Percentiles rank a stretch among this genome's conserved stretches.
Conservation (phyloP, 2,329 filamentous ascomycete genomes). For the Blumeriella jaapii region DNA sequence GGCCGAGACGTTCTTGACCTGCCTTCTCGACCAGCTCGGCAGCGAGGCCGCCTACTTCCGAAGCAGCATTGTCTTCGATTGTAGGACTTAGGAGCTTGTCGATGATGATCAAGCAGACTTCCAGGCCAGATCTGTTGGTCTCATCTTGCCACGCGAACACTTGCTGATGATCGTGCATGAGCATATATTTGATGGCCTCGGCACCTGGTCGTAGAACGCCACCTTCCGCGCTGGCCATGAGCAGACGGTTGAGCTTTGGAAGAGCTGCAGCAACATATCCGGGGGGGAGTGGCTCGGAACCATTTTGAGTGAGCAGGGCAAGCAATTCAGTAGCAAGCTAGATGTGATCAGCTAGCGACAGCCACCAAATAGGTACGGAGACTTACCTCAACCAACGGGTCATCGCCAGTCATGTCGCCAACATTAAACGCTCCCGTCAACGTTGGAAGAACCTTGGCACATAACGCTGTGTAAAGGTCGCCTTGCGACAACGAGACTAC, state of each 20-base stretch:
- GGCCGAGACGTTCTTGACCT: slow-evolving; percentile 79
- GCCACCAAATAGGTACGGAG: neutral
- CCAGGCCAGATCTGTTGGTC: slow-evolving; percentile 68
- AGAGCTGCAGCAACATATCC: slow-evolving; percentile 78
- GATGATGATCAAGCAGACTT: slow-evolving; percentile 83
- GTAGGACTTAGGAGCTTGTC: slow-evolving; percentile 74
- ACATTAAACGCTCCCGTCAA: slow-evolving; percentile 84
- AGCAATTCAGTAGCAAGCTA: slow-evolving; percentile 75
- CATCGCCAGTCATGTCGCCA: slow-evolving; percentile 72
- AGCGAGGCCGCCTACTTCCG: slow-evolving; percentile 90
- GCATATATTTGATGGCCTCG: slow-evolving; percentile 76
- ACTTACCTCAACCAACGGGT: slow-evolving; percentile 64
- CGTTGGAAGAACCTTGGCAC: slow-evolving; percentile 75
- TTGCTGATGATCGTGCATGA: slow-evolving; percentile 81
- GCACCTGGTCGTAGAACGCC: slow-evolving; percentile 81
- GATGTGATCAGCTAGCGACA: slow-evolving; percentile 15
- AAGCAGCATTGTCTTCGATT: slow-evolving; percentile 86
- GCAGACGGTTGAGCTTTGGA: slow-evolving; percentile 72
- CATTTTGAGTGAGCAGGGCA: slow-evolving; percentile 68
- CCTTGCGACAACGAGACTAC: slow-evolving; percentile 55
- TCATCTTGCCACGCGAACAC: slow-evolving; percentile 79
- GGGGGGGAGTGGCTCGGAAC: slow-evolving; percentile 70
- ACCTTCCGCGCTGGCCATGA: slow-evolving; percentile 76
- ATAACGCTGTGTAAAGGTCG: slow-evolving; percentile 65
- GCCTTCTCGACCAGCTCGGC: slow-evolving; percentile 94